Evolutionary conservation across 805 yeast species (phyloP).

Genomic region (Candida broadrunensis): DNA sequence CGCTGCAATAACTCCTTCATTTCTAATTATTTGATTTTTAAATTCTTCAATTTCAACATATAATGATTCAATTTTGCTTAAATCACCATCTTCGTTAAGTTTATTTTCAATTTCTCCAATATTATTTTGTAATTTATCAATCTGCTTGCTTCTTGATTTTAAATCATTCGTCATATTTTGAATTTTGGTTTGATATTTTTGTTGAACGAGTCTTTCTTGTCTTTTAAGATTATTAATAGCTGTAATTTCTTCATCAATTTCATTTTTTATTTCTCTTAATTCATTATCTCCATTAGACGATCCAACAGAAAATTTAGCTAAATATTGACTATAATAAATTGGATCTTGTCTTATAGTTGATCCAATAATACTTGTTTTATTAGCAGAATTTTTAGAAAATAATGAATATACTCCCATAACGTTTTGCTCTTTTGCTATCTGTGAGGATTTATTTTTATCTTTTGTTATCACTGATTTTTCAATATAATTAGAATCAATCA

Average conservation of each 20-base stretch:
- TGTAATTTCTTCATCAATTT: conserved; percentile 3
- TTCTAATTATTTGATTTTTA: conserved; percentile 22
- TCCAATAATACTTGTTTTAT: conserved; percentile 33
- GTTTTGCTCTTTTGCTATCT: conserved; percentile 27
- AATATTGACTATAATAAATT: conserved; percentile 36
- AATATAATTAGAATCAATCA: conserved; percentile 61
- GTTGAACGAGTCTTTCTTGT: not conserved
- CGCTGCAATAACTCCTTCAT: conserved; percentile 26
- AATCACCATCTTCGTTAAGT: conserved; percentile 44
- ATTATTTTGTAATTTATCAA: not conserved
- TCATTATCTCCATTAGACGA: conserved; percentile 9
- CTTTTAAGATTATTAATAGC: conserved; percentile 1
- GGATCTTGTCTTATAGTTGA: conserved; percentile 53
- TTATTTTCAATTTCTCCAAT: conserved; percentile 26
- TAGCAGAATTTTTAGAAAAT: conserved; percentile 43
- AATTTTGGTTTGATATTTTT: conserved; percentile 3
- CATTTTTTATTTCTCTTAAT: conserved; percentile 4
- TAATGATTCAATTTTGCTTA: conserved; percentile 37
- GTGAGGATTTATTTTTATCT: conserved; percentile 50
- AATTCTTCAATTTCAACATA: conserved; percentile 28
- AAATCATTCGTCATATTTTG: conserved; percentile 4
- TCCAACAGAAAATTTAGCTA: conserved; percentile 26
- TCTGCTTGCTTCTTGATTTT: not conserved
- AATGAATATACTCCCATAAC: conserved; percentile 42
- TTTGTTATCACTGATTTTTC: conserved; percentile 58